Conservation (phyloP, 345 rosid species). For the Lagerstroemia speciosa region DNA sequence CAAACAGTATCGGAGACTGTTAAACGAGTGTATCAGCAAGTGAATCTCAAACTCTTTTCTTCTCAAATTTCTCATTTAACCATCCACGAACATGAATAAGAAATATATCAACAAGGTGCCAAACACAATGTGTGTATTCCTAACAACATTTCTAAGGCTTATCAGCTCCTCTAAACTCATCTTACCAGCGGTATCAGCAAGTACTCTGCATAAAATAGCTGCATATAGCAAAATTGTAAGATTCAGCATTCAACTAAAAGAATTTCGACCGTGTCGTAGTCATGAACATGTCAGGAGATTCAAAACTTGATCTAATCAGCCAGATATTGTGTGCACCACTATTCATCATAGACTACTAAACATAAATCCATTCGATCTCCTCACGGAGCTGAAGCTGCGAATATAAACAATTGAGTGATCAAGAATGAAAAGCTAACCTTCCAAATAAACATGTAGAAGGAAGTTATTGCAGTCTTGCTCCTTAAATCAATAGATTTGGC, state of each 20-base stretch:
- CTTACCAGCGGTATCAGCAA: conserved; percentile 76
- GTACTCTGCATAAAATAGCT: conserved; percentile 94
- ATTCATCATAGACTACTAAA: background rate
- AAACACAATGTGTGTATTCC: background rate
- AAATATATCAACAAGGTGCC: background rate
- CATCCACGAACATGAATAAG: background rate
- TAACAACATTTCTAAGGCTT: background rate
- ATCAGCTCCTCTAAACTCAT: conserved; percentile 18
- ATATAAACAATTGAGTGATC: background rate
- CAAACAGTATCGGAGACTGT: too few species aligned
- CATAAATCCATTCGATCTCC: background rate
- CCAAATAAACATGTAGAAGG: conserved; percentile 97
- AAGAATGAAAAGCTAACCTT: conserved; percentile 40
- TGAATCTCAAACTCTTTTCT: background rate
- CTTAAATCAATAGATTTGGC: conserved; percentile 67
- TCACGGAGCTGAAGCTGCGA: too few species aligned
- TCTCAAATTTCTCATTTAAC: background rate
- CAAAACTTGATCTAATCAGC: too few species aligned
- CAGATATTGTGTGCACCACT: too few species aligned
- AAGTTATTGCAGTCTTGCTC: conserved; percentile 72
- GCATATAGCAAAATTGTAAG: conserved; percentile 16
- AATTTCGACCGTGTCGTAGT: background rate
- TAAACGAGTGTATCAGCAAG: too few species aligned
- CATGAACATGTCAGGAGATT: background rate
- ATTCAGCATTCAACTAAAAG: background rate